A percentile compares a stretch with the other conserved stretches of the same genome.
Conservation (phyloP, 352 stramenopile species). For the Lagenidium giganteum region DNA sequence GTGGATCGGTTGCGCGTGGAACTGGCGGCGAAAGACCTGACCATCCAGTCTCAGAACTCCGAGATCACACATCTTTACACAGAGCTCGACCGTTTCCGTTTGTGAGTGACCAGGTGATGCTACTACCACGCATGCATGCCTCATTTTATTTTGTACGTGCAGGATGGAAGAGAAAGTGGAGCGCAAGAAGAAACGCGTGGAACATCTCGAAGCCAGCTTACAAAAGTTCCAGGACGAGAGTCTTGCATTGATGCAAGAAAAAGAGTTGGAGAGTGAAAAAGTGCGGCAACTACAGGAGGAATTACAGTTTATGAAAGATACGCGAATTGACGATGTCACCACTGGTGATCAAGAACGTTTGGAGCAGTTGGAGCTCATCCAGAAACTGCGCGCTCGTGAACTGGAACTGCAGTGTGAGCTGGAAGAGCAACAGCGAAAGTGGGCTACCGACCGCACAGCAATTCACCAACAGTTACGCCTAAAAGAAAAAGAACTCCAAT, state of each 20-base stretch:
- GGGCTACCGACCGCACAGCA: constrained; percentile 31
- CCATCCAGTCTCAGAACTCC: constrained; percentile 50
- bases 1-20: constrained; percentile 53
- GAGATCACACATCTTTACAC: constrained; percentile 53
- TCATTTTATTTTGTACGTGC: background rate
- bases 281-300: constrained; percentile 41
- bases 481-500: constrained; percentile 50
- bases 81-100: constrained; percentile 48
- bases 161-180: constrained; percentile 32
- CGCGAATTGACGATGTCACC: constrained; percentile 36
- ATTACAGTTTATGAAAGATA: constrained; percentile 48
- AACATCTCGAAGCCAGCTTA: constrained; percentile 22
- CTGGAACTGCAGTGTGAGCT: constrained; percentile 43
- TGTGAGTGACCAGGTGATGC: too few species aligned
- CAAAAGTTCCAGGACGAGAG: constrained; percentile 36
- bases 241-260: constrained; percentile 44
- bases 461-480: constrained; percentile 47
- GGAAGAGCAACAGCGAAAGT: constrained; percentile 61
- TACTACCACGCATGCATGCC: too few species aligned
- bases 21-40: constrained; percentile 43
- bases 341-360: constrained; percentile 55
- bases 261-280: constrained; percentile 36
- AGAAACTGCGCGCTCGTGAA: constrained; percentile 39
- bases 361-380: constrained; percentile 50
- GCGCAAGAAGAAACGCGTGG: constrained; percentile 29